Conservation (phyloP, 1,139 yeast genomes). For the Tardiomyces blankii region DNA sequence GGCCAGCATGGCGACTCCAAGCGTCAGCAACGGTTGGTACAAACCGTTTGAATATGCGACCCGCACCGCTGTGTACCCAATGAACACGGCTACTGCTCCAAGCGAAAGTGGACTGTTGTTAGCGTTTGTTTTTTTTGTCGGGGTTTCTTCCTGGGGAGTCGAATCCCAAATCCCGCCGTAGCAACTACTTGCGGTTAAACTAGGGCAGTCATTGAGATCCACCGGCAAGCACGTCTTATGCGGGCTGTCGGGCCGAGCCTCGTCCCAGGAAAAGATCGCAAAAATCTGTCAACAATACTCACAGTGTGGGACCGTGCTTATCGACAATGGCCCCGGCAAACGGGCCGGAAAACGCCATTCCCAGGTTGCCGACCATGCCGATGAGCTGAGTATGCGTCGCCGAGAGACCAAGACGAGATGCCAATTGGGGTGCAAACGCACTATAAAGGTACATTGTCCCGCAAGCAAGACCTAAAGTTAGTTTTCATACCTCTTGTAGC, state of each 20-base stretch:
- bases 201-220: too few species aligned
- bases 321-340: conserved; percentile 53
- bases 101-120: too few species aligned
- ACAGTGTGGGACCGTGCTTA: conserved; percentile 37
- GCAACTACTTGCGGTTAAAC: too few species aligned
- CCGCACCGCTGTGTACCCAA: conserved; percentile 23
- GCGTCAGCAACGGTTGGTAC: conserved; percentile 14
- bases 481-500: too few species aligned
- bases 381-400: conserved; percentile 47
- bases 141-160: too few species aligned
- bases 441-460: conserved; percentile 55
- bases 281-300: conserved; percentile 18
- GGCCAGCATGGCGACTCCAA: conserved; percentile 21
- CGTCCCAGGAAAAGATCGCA: too few species aligned
- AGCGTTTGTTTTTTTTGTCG: too few species aligned
- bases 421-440: conserved; percentile 57
- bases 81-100: conserved; percentile 19
- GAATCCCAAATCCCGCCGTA: too few species aligned
- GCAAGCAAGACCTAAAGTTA: conserved; percentile 28
- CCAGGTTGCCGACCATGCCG: conserved; percentile 49
- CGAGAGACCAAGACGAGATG: conserved; percentile 37
- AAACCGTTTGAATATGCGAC: conserved; percentile 13
- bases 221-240: too few species aligned
- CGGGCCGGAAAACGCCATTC: conserved; percentile 51
- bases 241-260: too few species aligned